Percentiles rank a stretch among this genome's conserved stretches.
Conservation (phyloP, 768 basidiomycete genomes). For the Lactarius akahatsu region DNA sequence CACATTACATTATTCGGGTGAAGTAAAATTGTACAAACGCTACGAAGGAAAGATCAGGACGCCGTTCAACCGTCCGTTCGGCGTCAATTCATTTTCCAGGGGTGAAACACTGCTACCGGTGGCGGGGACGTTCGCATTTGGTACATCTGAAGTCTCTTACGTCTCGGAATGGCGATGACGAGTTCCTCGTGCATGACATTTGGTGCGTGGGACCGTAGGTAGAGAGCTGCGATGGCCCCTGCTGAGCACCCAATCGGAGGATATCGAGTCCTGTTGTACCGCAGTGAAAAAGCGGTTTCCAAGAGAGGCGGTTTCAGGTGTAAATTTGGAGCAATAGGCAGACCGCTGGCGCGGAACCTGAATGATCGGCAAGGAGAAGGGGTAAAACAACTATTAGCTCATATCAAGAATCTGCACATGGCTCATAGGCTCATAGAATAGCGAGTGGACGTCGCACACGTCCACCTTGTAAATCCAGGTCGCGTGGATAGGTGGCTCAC, state of each 20-base stretch:
- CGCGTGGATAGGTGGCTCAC: too few species aligned
- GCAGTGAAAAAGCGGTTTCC: neutral
- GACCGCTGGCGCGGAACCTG: too few species aligned
- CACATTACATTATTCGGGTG: neutral
- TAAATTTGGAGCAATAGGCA: neutral
- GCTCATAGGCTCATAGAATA: neutral
- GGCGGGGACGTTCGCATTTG: neutral
- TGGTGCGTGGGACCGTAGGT: neutral
- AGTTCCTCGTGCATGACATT: neutral
- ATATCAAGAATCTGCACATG: neutral
- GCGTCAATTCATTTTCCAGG: neutral
- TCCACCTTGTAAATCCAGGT: neutral
- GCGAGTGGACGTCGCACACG: neutral
- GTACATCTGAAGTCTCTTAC: neutral
- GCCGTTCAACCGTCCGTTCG: neutral
- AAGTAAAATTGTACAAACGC: neutral
- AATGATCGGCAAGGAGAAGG: neutral
- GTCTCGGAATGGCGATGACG: neutral
- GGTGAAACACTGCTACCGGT: neutral
- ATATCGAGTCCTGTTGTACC: neutral
- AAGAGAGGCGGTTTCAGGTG: neutral
- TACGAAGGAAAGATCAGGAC: neutral
- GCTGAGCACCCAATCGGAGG: neutral
- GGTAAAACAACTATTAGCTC: neutral
- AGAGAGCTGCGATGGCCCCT: neutral